Percentiles rank a stretch among this genome's conserved stretches.
These are phyloP conservation scores for Agrocybe pediades DNA, from an alignment of 768 basidiomycete species.

Conservation along the genomic window DNA sequence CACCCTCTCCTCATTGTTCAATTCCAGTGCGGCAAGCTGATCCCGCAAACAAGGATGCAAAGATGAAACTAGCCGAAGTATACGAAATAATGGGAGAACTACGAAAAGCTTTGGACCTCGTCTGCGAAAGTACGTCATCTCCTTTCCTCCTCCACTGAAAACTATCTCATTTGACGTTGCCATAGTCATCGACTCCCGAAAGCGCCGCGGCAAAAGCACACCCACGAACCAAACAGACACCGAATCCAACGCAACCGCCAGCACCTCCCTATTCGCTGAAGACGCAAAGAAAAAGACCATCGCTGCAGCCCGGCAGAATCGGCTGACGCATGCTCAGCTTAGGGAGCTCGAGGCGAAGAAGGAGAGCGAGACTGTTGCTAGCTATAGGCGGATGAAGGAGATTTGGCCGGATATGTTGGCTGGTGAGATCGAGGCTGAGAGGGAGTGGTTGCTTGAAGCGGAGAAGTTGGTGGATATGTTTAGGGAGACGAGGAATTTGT, in stretches of 20 bases:
- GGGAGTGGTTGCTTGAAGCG: slow-evolving; percentile 82
- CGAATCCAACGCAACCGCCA: slow-evolving; percentile 8
- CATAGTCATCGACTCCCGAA: slow-evolving; percentile 62
- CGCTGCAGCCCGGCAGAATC: slow-evolving; percentile 38
- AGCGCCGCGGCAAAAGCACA: slow-evolving; percentile 38
- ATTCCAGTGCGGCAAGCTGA: slow-evolving; percentile 70
- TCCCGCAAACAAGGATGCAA: slow-evolving; percentile 77
- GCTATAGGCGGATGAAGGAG: slow-evolving; percentile 61
- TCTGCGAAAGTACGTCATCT: slow-evolving; percentile 68
- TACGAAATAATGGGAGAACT: slow-evolving; percentile 85
- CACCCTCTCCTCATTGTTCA: background rate
- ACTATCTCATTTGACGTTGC: background rate
- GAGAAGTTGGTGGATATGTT: slow-evolving; percentile 89
- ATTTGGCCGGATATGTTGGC: slow-evolving; percentile 60
- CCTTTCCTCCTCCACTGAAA: background rate
- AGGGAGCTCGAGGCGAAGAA: slow-evolving; percentile 64
- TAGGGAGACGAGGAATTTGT: slow-evolving; percentile 83
- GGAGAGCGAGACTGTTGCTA: slow-evolving; percentile 62
- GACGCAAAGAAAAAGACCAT: slow-evolving; percentile 39
- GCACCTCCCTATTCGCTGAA: slow-evolving; percentile 67
- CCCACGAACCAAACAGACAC: slow-evolving; percentile 16
- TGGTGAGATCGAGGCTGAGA: slow-evolving; percentile 47
- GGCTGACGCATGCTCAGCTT: slow-evolving; percentile 60
- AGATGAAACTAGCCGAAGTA: slow-evolving; percentile 88
- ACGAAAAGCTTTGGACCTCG: slow-evolving; percentile 78